Base-by-base conservation (phyloP, 108 stramenopile genomes). In the Bacterosira constricta region DNA sequence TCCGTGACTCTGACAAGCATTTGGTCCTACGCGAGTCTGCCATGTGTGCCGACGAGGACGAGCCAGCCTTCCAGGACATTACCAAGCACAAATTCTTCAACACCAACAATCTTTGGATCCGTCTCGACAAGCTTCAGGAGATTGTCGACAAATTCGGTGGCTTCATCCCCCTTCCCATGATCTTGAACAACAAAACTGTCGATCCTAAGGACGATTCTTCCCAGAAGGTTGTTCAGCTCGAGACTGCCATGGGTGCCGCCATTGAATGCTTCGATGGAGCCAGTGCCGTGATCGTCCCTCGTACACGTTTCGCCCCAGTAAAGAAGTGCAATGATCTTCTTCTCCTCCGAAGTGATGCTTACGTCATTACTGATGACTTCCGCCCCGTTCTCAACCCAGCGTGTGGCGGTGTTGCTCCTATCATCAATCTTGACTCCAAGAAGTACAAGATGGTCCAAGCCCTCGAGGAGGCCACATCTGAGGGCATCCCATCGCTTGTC, bases 51-150 rank as follows among this genome's bases (percentile, higher is more conserved):
- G 91, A 95, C 31, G 96, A 96, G 60, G 98, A 98, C 59, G 96
- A 98, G 82, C 84, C 57, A 25, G 84, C 88, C 62, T 98, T 99
- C 87, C 97, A 98, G 73, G 96, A 98, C 72, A 90, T 96, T 44
- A 82, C 83, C 79, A 94, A 94, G 85, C 98, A 99, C 80, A 82
- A 85, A 25, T 98, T 84, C 75, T 99, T 99, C 95, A 99, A 99
- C 86, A 99, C 99, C 64, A 99, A 99, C 83, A 99, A 99, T 73
- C 89, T 99, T 29, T 99, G 99, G 99, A 96, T 99, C 56, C 87
- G 96, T 42, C 79, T 98, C 21, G 97, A 97, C 75, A 95, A 92
- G 81, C 84, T 99, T 67, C 94, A 96, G 83, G 96, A 96, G 71
- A 94, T 96, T 51, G 90, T 98, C 34, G 86, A 90, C 36, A 84